A percentile compares a stretch with the other conserved stretches of the same genome.
These are phyloP conservation scores for Aciculosporium take DNA, from an alignment of 2,329 filamentous ascomycete genomes.

Conservation along the genomic window DNA sequence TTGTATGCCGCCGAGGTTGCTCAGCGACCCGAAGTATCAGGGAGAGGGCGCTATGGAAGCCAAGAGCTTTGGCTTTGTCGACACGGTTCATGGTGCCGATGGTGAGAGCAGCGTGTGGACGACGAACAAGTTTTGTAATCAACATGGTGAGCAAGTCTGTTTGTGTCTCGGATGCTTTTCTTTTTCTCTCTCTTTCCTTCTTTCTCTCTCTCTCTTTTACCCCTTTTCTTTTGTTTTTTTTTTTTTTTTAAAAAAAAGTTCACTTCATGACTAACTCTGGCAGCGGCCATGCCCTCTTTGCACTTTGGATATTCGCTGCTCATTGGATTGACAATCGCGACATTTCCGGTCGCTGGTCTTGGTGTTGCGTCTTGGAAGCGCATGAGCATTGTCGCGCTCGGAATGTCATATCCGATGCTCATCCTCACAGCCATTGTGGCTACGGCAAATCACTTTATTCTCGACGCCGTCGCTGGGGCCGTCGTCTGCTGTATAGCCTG, in stretches of 20 bases:
- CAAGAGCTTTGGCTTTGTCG: constrained; percentile 46
- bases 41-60: constrained; percentile 43
- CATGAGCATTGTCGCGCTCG: constrained; percentile 27
- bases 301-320: constrained; percentile 65
- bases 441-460: constrained; percentile 59
- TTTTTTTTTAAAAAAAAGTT: too few species aligned
- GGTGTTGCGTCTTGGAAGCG: constrained; percentile 39
- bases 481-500: constrained; percentile 51
- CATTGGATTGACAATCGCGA: constrained; percentile 54
- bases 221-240: too few species aligned
- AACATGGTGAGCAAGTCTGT: constrained; percentile 56
- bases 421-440: constrained; percentile 56
- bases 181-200: too few species aligned
- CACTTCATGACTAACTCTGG: constrained; percentile 5
- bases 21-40: constrained; percentile 39
- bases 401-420: constrained; percentile 47
- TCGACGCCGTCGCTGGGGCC: constrained; percentile 56
- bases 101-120: constrained; percentile 54
- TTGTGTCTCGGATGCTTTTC: too few species aligned
- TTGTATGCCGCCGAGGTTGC: constrained; percentile 47
- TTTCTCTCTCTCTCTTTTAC: too few species aligned
- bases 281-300: constrained; percentile 59
- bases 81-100: constrained; percentile 38
- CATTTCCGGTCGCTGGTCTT: constrained; percentile 44
- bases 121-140: constrained; percentile 53